phyloP scores from a whole-genome alignment of 371 early-diverging fungal genomes.

The Cokeromyces recurvatus region DNA sequence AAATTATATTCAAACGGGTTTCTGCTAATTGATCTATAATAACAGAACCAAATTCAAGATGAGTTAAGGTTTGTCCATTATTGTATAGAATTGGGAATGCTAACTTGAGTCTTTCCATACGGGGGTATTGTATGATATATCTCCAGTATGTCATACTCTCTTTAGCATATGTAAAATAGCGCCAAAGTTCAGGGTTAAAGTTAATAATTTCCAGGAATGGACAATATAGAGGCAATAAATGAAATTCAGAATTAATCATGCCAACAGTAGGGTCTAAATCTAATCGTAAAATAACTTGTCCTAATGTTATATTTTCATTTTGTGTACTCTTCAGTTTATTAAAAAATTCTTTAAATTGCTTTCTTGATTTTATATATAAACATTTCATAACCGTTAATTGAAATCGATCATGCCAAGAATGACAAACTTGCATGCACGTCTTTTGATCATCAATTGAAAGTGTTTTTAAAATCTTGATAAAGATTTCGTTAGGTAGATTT shows the following conservation, averaged over 20 bases:
- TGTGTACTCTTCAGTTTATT: background rate
- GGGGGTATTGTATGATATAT: too few relatives aligned
- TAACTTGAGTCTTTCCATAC: too few relatives aligned
- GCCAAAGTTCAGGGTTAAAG: too few relatives aligned
- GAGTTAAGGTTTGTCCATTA: background rate
- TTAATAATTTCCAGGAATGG: too few relatives aligned
- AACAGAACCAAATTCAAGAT: background rate
- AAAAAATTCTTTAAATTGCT: constrained; percentile 3
- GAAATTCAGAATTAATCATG: constrained; percentile 6
- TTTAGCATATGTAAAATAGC: too few relatives aligned
- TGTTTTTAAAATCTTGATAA: background rate
- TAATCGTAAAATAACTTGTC: background rate
- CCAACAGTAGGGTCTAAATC: constrained; percentile 3
- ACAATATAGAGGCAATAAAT: too few relatives aligned
- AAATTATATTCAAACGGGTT: background rate
- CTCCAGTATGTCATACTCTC: too few relatives aligned
- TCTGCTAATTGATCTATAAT: background rate
- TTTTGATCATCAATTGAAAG: constrained; percentile 7
- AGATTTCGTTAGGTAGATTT: constrained; percentile 10
- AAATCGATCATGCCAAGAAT: constrained; percentile 9
- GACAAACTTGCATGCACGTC: constrained; percentile 1
- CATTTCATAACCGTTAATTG: background rate
- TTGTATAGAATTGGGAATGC: too few relatives aligned
- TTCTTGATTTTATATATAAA: background rate
- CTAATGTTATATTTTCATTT: background rate